phyloP scores from a whole-genome alignment of 805 yeast genomes.

The Ogataea haglerorum region DNA sequence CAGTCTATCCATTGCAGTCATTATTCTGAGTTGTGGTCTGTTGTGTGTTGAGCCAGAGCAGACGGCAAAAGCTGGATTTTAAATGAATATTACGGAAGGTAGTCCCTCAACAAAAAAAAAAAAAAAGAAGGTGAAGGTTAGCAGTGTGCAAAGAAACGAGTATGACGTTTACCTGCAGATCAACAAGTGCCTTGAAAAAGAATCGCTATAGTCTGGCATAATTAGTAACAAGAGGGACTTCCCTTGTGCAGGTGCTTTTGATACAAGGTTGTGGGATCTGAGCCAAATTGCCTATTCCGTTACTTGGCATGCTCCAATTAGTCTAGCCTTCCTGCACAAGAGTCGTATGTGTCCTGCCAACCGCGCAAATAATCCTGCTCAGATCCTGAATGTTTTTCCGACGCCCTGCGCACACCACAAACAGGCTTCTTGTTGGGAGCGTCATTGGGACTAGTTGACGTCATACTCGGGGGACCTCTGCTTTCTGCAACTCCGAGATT shows the following conservation, averaged over 20 bases:
- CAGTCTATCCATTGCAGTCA: slow-evolving; percentile 28
- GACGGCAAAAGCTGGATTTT: neutral
- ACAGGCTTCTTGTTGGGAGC: neutral
- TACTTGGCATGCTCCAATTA: neutral
- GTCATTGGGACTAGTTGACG: neutral
- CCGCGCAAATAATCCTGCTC: neutral
- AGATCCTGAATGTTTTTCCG: neutral
- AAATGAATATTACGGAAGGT: neutral
- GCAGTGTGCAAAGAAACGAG: slow-evolving; percentile 1
- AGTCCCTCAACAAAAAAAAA: neutral
- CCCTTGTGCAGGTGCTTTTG: neutral
- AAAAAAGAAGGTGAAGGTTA: neutral
- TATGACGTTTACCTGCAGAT: slow-evolving; percentile 1
- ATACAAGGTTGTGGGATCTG: neutral
- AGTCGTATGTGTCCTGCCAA: neutral
- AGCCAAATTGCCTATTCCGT: neutral
- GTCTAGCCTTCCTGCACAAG: neutral
- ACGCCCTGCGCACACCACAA: neutral
- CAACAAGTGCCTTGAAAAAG: neutral
- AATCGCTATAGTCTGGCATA: neutral
- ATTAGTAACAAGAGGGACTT: neutral
- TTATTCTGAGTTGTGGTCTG: neutral
- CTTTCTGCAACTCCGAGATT: slow-evolving; percentile 1
- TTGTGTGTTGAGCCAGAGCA: neutral
- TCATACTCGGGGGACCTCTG: neutral